phyloP scores from a whole-genome alignment of 352 stramenopile species.

The Pythium aphanidermatum region DNA sequence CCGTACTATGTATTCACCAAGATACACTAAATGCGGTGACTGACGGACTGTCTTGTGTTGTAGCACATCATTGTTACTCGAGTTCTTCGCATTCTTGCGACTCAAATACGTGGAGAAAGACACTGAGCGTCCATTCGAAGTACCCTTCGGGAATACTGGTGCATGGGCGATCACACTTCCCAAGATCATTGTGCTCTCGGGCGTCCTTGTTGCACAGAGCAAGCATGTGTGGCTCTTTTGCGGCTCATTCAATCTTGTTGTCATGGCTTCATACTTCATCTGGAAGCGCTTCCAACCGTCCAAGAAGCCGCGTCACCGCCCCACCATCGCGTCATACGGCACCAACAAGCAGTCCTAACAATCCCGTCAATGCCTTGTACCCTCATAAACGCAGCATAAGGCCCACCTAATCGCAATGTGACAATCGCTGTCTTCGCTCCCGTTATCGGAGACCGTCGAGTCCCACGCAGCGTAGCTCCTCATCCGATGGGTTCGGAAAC shows the following conservation, averaged over 20 bases:
- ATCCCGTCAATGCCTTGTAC: background rate
- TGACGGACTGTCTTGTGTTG: too few relatives aligned
- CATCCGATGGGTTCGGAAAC: too few relatives aligned
- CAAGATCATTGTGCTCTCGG: slow-evolving; percentile 75
- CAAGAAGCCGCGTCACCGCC: slow-evolving; percentile 3
- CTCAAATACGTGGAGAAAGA: slow-evolving; percentile 80
- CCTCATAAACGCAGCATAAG: too few relatives aligned
- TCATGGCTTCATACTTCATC: slow-evolving; percentile 51
- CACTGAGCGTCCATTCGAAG: slow-evolving; percentile 61
- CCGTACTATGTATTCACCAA: slow-evolving; percentile 17
- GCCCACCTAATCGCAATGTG: too few relatives aligned
- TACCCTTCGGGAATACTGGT: slow-evolving; percentile 61
- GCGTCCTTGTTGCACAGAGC: slow-evolving; percentile 64
- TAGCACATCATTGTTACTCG: slow-evolving; percentile 58
- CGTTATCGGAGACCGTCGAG: too few relatives aligned
- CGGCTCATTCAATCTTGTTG: slow-evolving; percentile 52
- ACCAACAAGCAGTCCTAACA: slow-evolving; percentile 7
- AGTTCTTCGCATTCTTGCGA: slow-evolving; percentile 80
- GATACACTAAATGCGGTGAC: background rate
- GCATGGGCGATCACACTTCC: slow-evolving; percentile 76
- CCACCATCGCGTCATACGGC: slow-evolving; percentile 14
- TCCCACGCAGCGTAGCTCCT: too few relatives aligned
- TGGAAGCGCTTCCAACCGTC: slow-evolving; percentile 55
- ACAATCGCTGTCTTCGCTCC: too few relatives aligned
- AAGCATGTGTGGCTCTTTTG: slow-evolving; percentile 66